These are phyloP conservation scores for Fennellomyces sp. DNA, from an alignment of 371 early-diverging fungal species.

Conservation along the genomic window DNA sequence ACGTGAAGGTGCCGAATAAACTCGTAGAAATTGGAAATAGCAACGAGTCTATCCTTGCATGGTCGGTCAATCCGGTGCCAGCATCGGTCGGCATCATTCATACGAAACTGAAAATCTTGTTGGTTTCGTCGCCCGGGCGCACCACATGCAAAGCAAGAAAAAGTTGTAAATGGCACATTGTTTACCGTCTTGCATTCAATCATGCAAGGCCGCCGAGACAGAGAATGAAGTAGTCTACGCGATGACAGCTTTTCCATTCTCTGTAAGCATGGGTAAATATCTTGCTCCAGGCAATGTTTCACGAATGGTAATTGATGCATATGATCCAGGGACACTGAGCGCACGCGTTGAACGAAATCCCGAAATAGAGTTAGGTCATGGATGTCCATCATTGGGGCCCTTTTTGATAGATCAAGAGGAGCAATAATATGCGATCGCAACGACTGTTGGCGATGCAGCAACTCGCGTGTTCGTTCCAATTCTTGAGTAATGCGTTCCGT, in stretches of 20 bases:
- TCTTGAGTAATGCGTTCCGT: conserved; percentile 16
- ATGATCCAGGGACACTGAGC: conserved; percentile 54
- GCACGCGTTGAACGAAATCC: conserved; percentile 65
- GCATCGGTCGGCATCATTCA: conserved; percentile 64
- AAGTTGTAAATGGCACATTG: conserved; percentile 29
- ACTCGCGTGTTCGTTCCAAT: conserved; percentile 46
- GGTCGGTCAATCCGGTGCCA: conserved; percentile 76
- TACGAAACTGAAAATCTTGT: conserved; percentile 72
- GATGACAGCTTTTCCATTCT: conserved; percentile 73
- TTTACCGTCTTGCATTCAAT: conserved; percentile 47
- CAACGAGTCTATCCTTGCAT: conserved; percentile 49
- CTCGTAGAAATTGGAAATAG: conserved; percentile 84
- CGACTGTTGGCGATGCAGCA: neutral
- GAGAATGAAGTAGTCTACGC: conserved; percentile 73
- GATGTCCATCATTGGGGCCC: conserved; percentile 58
- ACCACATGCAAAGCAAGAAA: conserved; percentile 72
- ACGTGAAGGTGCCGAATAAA: conserved; percentile 81
- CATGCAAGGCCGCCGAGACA: conserved; percentile 64
- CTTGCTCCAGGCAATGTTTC: conserved; percentile 76
- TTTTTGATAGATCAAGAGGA: too few relatives aligned
- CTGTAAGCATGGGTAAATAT: conserved; percentile 80
- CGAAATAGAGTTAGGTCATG: conserved; percentile 69
- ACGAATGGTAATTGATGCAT: conserved; percentile 72
- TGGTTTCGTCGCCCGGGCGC: conserved; percentile 36
- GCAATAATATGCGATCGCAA: neutral